phyloP scores from a whole-genome alignment of 192 early-diverging fungal genomes.

The Coemansia sp. region DNA sequence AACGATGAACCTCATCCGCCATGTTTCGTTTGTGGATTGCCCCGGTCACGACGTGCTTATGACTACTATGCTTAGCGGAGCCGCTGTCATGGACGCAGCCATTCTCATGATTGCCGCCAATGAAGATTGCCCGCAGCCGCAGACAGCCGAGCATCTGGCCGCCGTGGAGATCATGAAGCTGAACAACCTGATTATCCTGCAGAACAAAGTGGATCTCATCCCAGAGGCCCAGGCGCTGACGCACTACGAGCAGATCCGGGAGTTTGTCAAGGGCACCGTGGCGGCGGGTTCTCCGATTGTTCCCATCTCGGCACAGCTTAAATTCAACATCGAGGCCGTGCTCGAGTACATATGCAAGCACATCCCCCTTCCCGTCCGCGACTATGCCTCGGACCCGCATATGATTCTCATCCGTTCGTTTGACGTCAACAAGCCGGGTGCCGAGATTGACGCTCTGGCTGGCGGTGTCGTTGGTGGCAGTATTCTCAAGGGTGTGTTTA shows the following conservation, averaged over 20 bases:
- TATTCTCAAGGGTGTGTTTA: constrained; percentile 87
- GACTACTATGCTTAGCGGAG: constrained; percentile 99
- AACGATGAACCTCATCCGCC: constrained; percentile 80
- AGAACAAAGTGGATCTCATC: constrained; percentile 98
- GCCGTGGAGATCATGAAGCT: constrained; percentile 99
- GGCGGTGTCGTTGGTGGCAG: constrained; percentile 98
- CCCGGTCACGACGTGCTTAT: constrained; percentile 99
- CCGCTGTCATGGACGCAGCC: constrained; percentile 98
- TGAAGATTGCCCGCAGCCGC: constrained; percentile 98
- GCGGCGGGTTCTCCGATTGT: constrained; percentile 94
- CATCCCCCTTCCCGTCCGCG: constrained; percentile 91
- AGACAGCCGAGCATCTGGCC: constrained; percentile 97
- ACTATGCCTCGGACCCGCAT: constrained; percentile 86
- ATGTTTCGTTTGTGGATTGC: constrained; percentile 98
- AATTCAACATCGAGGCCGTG: constrained; percentile 97
- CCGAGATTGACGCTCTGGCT: constrained; percentile 85
- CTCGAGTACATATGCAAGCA: constrained; percentile 96
- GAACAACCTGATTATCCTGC: constrained; percentile 92
- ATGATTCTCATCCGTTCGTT: constrained; percentile 98
- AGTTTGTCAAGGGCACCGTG: constrained; percentile 92
- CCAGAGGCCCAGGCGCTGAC: constrained; percentile 87
- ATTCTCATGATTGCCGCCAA: constrained; percentile 96
- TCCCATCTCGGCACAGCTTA: constrained; percentile 97
- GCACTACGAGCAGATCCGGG: constrained; percentile 86
- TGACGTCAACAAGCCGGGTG: constrained; percentile 98